These are phyloP conservation scores for Aspergillus fumigatus DNA, from an alignment of 2,329 filamentous ascomycete species.

Conservation along the genomic window DNA sequence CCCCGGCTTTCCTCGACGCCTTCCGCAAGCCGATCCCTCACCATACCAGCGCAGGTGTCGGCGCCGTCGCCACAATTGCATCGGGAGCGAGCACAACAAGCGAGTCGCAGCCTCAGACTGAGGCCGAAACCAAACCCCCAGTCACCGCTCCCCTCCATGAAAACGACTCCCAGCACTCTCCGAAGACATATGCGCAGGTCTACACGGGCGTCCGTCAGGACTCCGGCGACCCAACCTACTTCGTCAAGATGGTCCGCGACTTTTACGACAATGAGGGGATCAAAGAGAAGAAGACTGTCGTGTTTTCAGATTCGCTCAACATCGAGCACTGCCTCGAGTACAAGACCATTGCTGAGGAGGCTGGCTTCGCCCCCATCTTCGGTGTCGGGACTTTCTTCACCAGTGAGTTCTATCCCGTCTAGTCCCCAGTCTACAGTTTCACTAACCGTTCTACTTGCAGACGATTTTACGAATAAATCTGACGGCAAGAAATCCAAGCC, in stretches of 20 bases:
- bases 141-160: constrained; percentile 41
- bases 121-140: constrained; percentile 39
- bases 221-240: constrained; percentile 77
- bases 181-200: constrained; percentile 69
- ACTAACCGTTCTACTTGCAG: constrained; percentile 27
- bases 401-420: constrained; percentile 44
- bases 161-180: constrained; percentile 35
- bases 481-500: constrained; percentile 81
- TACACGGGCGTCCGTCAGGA: constrained; percentile 86
- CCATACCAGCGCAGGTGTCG: constrained; percentile 38
- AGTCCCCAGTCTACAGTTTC: not conserved
- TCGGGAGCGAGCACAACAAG: constrained; percentile 43
- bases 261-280: constrained; percentile 78
- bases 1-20: constrained; percentile 76
- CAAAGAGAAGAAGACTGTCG: constrained; percentile 76
- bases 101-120: constrained; percentile 33
- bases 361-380: constrained; percentile 81
- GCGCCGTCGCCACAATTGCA: constrained; percentile 34
- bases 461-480: constrained; percentile 74
- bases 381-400: constrained; percentile 95
- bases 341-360: constrained; percentile 73
- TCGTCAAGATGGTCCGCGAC: constrained; percentile 70
- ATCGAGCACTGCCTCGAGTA: constrained; percentile 89
- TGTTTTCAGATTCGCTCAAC: constrained; percentile 93
- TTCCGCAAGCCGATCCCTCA: constrained; percentile 66